Evolutionary conservation across 2,329 filamentous ascomycete genomes (phyloP).

Genomic region (Zasmidium cellare): DNA sequence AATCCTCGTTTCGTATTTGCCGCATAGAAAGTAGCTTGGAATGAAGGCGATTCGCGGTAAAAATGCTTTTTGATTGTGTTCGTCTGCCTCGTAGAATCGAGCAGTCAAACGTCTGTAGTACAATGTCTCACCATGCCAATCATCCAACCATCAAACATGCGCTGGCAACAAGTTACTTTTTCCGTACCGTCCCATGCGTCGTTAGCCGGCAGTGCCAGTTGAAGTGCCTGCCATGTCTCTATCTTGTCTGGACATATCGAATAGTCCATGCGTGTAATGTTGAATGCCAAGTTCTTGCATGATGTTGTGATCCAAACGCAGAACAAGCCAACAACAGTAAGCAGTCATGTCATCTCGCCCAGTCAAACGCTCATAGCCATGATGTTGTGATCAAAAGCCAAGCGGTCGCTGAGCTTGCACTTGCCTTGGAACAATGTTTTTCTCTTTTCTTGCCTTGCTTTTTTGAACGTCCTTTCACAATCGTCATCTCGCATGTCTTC

Average conservation of each 20-base stretch:
- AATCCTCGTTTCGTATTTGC: slow-evolving; percentile 47
- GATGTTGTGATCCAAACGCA: slow-evolving; percentile 22
- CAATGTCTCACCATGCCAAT: no score
- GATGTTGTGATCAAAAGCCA: slow-evolving; percentile 29
- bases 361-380: slow-evolving; percentile 12
- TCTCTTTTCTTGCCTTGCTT: slow-evolving; percentile 8
- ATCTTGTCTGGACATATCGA: background rate
- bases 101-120: no score
- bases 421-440: slow-evolving; percentile 19
- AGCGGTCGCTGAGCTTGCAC: slow-evolving; percentile 14
- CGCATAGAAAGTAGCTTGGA: slow-evolving; percentile 21
- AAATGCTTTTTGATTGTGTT: no score
- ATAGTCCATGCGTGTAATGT: background rate
- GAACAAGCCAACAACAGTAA: slow-evolving; percentile 3
- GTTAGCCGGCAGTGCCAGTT: slow-evolving; percentile 2
- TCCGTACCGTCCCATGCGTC: no score
- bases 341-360: background rate
- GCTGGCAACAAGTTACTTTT: no score
- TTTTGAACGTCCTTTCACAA: background rate
- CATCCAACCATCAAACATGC: no score
- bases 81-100: no score
- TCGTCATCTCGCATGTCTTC: background rate
- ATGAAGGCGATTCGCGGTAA: no score
- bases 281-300: slow-evolving; percentile 6
- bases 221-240: slow-evolving; percentile 1